phyloP scores from a whole-genome alignment of 202 grass and related monocot genomes.

The Brachypodium distachyon region DNA sequence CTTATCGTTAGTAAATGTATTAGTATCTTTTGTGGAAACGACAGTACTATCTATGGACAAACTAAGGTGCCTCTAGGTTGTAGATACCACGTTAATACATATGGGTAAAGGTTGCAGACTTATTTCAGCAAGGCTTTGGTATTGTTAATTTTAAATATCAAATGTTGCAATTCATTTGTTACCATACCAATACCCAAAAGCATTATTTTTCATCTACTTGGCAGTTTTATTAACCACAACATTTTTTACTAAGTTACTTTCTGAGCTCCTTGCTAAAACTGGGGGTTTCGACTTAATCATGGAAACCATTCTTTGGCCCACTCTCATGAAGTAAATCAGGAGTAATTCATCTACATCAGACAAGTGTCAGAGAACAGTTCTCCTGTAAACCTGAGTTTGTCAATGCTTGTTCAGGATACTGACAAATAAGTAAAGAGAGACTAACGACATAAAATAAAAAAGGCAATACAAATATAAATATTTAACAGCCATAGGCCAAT shows the following conservation, averaged over 20 bases:
- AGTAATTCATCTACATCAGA: neutral
- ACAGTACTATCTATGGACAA: neutral
- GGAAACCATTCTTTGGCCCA: neutral
- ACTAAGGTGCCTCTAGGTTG: neutral
- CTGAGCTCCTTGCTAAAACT: neutral
- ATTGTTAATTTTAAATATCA: neutral
- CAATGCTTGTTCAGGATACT: neutral
- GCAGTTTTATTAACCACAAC: neutral
- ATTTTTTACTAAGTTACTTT: neutral
- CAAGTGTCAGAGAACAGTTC: neutral
- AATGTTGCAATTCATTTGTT: neutral
- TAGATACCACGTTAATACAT: neutral
- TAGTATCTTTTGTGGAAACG: conserved; percentile 12
- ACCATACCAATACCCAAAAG: neutral
- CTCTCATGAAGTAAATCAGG: neutral
- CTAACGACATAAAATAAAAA: neutral
- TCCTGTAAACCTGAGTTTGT: neutral
- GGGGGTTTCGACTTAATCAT: neutral
- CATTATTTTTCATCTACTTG: neutral
- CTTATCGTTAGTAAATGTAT: neutral
- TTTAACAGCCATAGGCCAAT: conserved; percentile 1
- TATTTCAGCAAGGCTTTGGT: neutral
- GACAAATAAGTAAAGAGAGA: neutral
- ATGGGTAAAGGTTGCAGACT: neutral
- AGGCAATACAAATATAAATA: neutral